A percentile compares a stretch with the other conserved stretches of the same genome.
These are phyloP conservation scores for Fusarium piperis DNA, from an alignment of 2,329 filamentous ascomycete genomes.

Conservation along the genomic window DNA sequence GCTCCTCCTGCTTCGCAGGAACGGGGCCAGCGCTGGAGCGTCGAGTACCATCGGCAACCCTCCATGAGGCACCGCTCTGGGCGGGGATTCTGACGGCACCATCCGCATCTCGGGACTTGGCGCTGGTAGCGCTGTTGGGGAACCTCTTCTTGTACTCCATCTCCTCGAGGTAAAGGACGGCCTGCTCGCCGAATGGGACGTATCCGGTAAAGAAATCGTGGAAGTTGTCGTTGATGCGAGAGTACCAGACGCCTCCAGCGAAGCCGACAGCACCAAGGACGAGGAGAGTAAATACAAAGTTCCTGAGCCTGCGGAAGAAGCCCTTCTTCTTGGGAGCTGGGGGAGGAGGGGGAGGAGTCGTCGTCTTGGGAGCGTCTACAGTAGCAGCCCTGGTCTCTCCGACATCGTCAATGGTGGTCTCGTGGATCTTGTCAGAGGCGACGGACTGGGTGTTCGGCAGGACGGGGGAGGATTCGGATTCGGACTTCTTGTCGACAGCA, in stretches of 20 bases:
- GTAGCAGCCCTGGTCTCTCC: conserved; percentile 51
- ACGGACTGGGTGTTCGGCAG: conserved; percentile 64
- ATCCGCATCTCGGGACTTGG: conserved; percentile 64
- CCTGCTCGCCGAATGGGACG: conserved; percentile 92
- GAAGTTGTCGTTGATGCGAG: conserved; percentile 94
- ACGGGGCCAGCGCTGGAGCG: conserved; percentile 68
- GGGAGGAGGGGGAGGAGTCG: conserved; percentile 42
- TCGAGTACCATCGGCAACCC: conserved; percentile 71
- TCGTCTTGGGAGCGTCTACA: conserved; percentile 51
- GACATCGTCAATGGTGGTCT: conserved; percentile 51
- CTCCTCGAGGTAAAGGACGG: conserved; percentile 95
- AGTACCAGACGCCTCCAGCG: conserved; percentile 89
- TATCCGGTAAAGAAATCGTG: conserved; percentile 99
- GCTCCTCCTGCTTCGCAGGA: conserved; percentile 45
- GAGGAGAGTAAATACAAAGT: conserved; percentile 79
- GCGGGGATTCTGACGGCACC: conserved; percentile 84
- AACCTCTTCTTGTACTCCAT: conserved; percentile 91
- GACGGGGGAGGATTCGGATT: conserved; percentile 58
- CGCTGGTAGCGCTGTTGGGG: conserved; percentile 60
- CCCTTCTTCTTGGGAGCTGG: conserved; percentile 62
- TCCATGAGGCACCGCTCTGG: conserved; percentile 86
- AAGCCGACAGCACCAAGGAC: conserved; percentile 83
- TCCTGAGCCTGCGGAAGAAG: conserved; percentile 76
- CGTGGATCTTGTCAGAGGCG: conserved; percentile 57
- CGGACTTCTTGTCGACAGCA: conserved; percentile 63